These are phyloP conservation scores for Yamadazyma oceani DNA, from an alignment of 1,139 yeast genomes.

Conservation along the genomic window DNA sequence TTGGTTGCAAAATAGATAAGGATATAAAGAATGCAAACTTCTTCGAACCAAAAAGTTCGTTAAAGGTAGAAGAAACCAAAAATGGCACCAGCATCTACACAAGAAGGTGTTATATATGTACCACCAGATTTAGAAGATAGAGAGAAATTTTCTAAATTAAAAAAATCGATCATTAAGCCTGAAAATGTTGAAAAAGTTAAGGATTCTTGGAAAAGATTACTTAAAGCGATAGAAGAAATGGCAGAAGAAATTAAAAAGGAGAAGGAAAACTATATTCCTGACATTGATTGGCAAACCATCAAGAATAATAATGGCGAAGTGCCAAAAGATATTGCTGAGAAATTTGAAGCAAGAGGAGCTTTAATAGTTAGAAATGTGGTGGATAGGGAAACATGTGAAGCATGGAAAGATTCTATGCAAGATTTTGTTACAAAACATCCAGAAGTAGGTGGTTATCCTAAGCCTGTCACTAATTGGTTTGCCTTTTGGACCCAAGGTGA, in stretches of 20 bases:
- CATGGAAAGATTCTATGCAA: conserved; percentile 21
- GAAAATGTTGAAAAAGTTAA: conserved; percentile 21
- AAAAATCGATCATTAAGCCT: conserved; percentile 20
- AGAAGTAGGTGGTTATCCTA: conserved; percentile 35
- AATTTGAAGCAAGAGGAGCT: conserved; percentile 18
- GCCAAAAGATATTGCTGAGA: conserved; percentile 14
- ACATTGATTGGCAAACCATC: conserved; percentile 18
- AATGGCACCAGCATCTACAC: conserved; percentile 12
- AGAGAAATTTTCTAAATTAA: conserved; percentile 12
- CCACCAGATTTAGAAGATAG: conserved; percentile 14
- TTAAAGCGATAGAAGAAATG: conserved; percentile 19
- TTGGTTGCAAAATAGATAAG: conserved; percentile 1
- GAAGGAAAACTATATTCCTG: conserved; percentile 19
- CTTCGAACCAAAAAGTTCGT: neutral
- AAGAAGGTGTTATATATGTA: conserved; percentile 2
- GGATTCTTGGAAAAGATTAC: conserved; percentile 23
- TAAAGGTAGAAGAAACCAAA: neutral
- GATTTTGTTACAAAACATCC: conserved; percentile 26
- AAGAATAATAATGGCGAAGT: conserved; percentile 14
- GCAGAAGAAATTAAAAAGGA: conserved; percentile 15
- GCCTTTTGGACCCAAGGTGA: conserved; percentile 47
- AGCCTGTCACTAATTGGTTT: conserved; percentile 28
- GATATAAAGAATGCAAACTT: neutral
- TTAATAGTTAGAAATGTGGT: conserved; percentile 24
- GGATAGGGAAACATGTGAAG: conserved; percentile 15